Percentiles rank a stretch among this genome's conserved stretches.
Evolutionary conservation across 192 early-diverging fungal genomes (phyloP).

Genomic region (Gamsiella multidivaricata): DNA sequence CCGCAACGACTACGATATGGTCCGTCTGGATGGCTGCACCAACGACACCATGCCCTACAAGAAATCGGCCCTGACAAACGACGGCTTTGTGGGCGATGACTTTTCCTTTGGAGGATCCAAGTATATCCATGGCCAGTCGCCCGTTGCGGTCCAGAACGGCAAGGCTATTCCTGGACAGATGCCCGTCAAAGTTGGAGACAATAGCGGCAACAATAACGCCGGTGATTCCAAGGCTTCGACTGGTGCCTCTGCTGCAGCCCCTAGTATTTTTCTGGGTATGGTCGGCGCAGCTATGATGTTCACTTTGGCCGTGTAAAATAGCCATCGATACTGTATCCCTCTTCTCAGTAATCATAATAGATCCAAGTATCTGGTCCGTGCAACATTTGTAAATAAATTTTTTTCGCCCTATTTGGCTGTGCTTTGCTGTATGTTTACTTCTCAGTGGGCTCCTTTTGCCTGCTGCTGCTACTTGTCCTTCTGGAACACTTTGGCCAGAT

Average conservation of each 20-base stretch:
- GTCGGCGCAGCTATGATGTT: not conserved
- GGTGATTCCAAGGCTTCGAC: not conserved
- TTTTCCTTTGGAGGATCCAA: slow-evolving; percentile 57
- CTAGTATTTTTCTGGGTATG: not conserved
- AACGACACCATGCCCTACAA: slow-evolving; percentile 62
- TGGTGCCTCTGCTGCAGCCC: not conserved
- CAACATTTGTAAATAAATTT: no score
- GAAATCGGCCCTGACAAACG: slow-evolving; percentile 38
- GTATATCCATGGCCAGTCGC: slow-evolving; percentile 58
- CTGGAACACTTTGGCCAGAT: not conserved
- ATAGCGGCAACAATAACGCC: not conserved
- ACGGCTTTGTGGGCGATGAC: slow-evolving; percentile 57
- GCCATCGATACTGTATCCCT: no score
- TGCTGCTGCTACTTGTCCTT: not conserved
- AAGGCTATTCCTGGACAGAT: slow-evolving; percentile 39
- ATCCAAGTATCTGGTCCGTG: no score
- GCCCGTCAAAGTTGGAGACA: slow-evolving; percentile 23
- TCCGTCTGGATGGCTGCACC: slow-evolving; percentile 63
- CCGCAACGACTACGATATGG: slow-evolving; percentile 61
- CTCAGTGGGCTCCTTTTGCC: not conserved
- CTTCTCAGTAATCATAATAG: no score
- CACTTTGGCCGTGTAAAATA: no score
- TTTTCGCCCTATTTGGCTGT: no score
- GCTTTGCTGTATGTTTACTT: no score
- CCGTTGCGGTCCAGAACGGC: slow-evolving; percentile 49